phyloP scores from a whole-genome alignment of 2,329 filamentous ascomycete genomes.

The Bertia moriformis region DNA sequence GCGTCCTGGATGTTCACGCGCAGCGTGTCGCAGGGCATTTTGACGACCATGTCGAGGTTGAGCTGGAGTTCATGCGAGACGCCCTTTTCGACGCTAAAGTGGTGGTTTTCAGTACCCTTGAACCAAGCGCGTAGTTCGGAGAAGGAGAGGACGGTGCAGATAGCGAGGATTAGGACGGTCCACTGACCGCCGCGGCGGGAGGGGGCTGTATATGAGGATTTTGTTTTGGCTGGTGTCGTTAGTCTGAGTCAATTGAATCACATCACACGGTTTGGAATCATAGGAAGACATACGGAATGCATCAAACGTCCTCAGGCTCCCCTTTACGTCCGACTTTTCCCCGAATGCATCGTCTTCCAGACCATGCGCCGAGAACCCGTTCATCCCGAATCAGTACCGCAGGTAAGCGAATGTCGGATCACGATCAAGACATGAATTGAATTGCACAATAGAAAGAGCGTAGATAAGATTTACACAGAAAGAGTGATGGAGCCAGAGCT shows the following conservation, averaged over 20 bases:
- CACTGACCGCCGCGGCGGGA: slow-evolving; percentile 45
- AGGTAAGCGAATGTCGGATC: too few relatives aligned
- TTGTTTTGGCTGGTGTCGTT: slow-evolving; percentile 42
- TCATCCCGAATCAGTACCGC: slow-evolving; percentile 26
- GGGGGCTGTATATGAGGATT: slow-evolving; percentile 44
- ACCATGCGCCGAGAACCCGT: slow-evolving; percentile 36
- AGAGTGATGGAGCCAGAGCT: too few relatives aligned
- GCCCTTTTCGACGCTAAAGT: slow-evolving; percentile 52
- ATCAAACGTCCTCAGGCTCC: slow-evolving; percentile 43
- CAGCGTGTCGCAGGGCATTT: slow-evolving; percentile 44
- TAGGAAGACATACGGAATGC: slow-evolving; percentile 39
- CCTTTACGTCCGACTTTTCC: slow-evolving; percentile 28
- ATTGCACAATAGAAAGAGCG: too few relatives aligned
- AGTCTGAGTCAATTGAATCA: too few relatives aligned
- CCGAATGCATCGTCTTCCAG: slow-evolving; percentile 46
- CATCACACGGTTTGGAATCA: slow-evolving; percentile 1
- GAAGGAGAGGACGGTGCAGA: slow-evolving; percentile 38
- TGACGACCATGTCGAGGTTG: slow-evolving; percentile 48
- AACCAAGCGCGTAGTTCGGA: slow-evolving; percentile 45
- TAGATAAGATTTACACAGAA: too few relatives aligned
- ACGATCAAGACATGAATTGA: background rate
- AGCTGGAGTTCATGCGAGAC: slow-evolving; percentile 50
- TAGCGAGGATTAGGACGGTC: slow-evolving; percentile 41
- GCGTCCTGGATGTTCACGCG: slow-evolving; percentile 55
- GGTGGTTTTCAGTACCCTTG: slow-evolving; percentile 41